Base-by-base conservation (phyloP, 1,139 yeast species). In the Saccharomyces hybrid region DNA sequence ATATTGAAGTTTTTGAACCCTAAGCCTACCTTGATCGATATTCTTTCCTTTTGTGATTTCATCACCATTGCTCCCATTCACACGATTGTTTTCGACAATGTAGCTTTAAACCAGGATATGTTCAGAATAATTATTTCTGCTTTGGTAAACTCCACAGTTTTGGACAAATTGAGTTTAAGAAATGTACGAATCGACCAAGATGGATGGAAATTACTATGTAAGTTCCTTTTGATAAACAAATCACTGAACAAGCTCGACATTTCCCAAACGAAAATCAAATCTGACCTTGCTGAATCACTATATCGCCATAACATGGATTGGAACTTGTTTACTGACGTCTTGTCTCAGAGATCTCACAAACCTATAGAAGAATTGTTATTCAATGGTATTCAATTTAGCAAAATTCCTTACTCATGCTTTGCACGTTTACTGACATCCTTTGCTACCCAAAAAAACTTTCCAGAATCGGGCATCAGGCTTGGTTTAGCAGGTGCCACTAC, bases 21-120 rank as follows among this genome's bases (percentile, higher is more conserved):
- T 3, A 83, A 84, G 59, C 98, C 98, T 1, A 90, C 98, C 0
- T 72, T 90, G 60, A 88, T 91, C 60, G 98, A 91, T 72, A 81
- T 90, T 5, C 77, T 88, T 57, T 88, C 97, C 2, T 89, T 91
- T 67, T 79, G 91, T 58, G 98, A 91, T 69, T 91, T 91, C 65
- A 75, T 91, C 53, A 81, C 96, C 0, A 85, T 89, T 47, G 87
- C 87, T 0, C 96, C 96, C 0, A 84, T 91, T 32, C 81, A 83
- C 55, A 83, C 88, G 2, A 77, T 91, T 3, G 82, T 87, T 7
- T 86, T 91, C 64, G 97, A 91, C 70, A 88, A 89, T 64, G 96
- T 88, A 34, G 76, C 85, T 9, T 76, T 91, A 74, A 80, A 88
- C 5, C 80, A 84, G 0, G 95, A 88, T 61, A 89, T 89, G 97